Base-by-base conservation (phyloP, 148 eudicot species). In the Cornus controversa region DNA sequence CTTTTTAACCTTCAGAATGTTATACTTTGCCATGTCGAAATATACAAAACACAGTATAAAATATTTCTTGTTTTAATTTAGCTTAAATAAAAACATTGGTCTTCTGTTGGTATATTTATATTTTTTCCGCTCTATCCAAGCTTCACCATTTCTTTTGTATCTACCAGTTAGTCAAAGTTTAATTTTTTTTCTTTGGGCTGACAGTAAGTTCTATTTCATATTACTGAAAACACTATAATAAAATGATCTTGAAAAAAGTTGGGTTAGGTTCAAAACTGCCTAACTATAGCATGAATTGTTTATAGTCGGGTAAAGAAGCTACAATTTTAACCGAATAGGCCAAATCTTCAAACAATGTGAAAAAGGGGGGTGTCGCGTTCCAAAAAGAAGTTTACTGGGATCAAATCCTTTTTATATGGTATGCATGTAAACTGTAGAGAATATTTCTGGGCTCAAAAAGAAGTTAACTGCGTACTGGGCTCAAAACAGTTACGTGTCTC, bases 191-290 rank as follows among this genome's bases (percentile, higher is more conserved):
- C 77, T 74, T 64, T 13, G 8, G 34, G 8, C n/a, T 20, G 16
- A 8, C 9, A 25, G 29, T 26, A 24, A 37, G 24, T 75, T 29
- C 58, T 25, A n/a, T 63, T 63, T 36, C 50, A 47, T 60, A 53
- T 10, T 5, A 11, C 10, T n/a, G 36, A 29, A 14, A 23, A 24
- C 24, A 14, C 9, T 36, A 27, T n/a, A 60, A 60, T 60, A 26
- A 65, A 36, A n/a, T 20, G 18, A 16, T 74, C 6, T 60, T 74
- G 67, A 26, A 62, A 58, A 73, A 60, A 74, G 66, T 28, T 58
- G 22, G 76, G 62, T n/a, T 31, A 20, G 5, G 64, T 60, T 8
- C 50, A 73, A 13, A 73, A 58, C 66, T 58, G 1, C 47, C 47
- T 29, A 29, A 57, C 28, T 58, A 58, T 40, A 58, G 27, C 13